phyloP scores from a whole-genome alignment of 139 green algal species.

The Chlamydomonas eustigma region DNA sequence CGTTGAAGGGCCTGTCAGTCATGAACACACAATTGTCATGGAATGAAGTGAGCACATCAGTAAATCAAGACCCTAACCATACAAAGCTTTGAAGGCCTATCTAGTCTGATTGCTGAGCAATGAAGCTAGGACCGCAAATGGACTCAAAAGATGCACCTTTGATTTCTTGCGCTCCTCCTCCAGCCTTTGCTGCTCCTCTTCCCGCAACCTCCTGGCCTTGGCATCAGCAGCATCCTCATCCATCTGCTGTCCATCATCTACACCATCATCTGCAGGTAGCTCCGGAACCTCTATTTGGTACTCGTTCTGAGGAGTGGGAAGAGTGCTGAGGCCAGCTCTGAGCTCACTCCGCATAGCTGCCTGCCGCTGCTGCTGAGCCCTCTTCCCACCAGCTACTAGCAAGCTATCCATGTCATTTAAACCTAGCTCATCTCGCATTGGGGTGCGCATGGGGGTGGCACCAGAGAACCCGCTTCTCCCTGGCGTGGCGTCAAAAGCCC shows the following conservation, averaged over 20 bases:
- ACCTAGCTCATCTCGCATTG: slow-evolving; percentile 70
- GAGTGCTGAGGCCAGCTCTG: slow-evolving; percentile 52
- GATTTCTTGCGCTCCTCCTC: slow-evolving; percentile 1
- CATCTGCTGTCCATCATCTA: slow-evolving; percentile 34
- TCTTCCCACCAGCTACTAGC: slow-evolving; percentile 1
- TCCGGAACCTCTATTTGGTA: slow-evolving; percentile 79
- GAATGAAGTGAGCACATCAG: too few relatives aligned
- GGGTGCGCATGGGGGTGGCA: slow-evolving; percentile 47
- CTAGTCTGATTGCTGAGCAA: too few relatives aligned
- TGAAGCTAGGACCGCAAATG: too few relatives aligned
- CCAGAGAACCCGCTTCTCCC: slow-evolving; percentile 6
- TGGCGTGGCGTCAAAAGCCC: slow-evolving; percentile 29
- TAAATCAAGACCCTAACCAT: too few relatives aligned
- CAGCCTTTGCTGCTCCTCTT: slow-evolving; percentile 22
- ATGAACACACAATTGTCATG: too few relatives aligned
- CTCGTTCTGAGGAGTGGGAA: slow-evolving; percentile 88
- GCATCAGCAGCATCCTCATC: slow-evolving; percentile 83
- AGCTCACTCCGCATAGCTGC: slow-evolving; percentile 48
- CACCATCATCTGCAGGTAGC: slow-evolving; percentile 31
- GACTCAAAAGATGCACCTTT: background rate
- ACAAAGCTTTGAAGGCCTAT: too few relatives aligned
- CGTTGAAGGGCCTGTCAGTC: slow-evolving; percentile 63
- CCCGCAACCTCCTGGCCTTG: slow-evolving; percentile 42
- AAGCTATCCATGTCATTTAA: slow-evolving; percentile 70
- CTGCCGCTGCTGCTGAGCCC: slow-evolving; percentile 16